These are phyloP conservation scores for Sporisorium iseilematis-ciliati DNA, from an alignment of 1,284 basidiomycete genomes.

Conservation along the genomic window DNA sequence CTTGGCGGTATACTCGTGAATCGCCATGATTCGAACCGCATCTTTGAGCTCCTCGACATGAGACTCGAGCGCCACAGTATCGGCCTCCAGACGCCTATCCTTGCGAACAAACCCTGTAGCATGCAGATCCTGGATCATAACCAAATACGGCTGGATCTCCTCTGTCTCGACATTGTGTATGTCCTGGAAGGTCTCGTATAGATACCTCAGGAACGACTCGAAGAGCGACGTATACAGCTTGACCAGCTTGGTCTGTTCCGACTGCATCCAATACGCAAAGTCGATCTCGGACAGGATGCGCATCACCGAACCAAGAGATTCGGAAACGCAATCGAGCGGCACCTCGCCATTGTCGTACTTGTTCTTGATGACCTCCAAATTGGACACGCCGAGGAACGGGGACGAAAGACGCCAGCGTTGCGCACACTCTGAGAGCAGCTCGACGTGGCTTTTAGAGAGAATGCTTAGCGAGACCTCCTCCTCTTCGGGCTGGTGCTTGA, in stretches of 20 bases:
- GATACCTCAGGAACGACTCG: constrained; percentile 83
- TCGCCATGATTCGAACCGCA: constrained; percentile 78
- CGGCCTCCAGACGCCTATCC: constrained; percentile 48
- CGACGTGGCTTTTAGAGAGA: constrained; percentile 82
- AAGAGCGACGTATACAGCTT: constrained; percentile 73
- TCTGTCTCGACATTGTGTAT: constrained; percentile 61
- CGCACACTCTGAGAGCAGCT: constrained; percentile 88
- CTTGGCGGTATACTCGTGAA: constrained; percentile 75
- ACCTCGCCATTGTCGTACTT: constrained; percentile 91
- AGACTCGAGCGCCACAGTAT: constrained; percentile 54
- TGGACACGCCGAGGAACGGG: constrained; percentile 82
- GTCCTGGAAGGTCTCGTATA: constrained; percentile 86
- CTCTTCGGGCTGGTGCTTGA: constrained; percentile 90
- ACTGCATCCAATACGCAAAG: constrained; percentile 78
- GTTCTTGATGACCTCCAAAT: constrained; percentile 86
- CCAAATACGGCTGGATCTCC: constrained; percentile 57
- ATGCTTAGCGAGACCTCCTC: constrained; percentile 96
- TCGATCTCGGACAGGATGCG: constrained; percentile 78
- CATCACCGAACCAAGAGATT: constrained; percentile 81
- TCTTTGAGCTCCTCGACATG: constrained; percentile 69
- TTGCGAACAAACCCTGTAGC: constrained; percentile 60
- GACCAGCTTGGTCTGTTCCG: constrained; percentile 77
- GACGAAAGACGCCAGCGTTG: constrained; percentile 88
- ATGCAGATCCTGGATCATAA: constrained; percentile 67
- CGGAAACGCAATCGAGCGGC: constrained; percentile 88